Percentiles rank a stretch among this genome's conserved stretches.
Conservation (phyloP, 192 early-diverging fungal genomes). For the Backusella tarrabulga region DNA sequence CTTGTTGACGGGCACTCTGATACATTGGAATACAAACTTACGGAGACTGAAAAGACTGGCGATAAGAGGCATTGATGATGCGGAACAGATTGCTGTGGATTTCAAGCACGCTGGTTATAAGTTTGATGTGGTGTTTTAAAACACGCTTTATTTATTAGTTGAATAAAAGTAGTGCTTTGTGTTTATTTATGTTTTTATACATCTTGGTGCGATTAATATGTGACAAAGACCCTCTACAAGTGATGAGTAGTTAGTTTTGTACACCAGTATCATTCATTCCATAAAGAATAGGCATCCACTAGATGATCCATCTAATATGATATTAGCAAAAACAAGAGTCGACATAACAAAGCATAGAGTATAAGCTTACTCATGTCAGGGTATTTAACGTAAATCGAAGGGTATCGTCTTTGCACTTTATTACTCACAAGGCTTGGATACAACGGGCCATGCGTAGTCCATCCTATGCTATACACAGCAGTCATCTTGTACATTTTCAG, state of each 20-base stretch:
- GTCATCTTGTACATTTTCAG: neutral
- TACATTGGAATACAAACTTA: neutral
- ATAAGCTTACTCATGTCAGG: neutral
- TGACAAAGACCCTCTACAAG: too few species aligned
- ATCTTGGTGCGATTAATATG: too few species aligned
- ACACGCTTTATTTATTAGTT: too few species aligned
- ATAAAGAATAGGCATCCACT: neutral
- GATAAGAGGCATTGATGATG: neutral
- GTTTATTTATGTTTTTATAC: too few species aligned
- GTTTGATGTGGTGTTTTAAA: neutral
- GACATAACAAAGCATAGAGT: too few species aligned
- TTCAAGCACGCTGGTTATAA: neutral
- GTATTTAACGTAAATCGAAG: neutral
- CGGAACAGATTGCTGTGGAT: neutral
- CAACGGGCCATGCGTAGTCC: neutral
- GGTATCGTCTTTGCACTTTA: neutral
- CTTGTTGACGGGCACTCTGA: neutral
- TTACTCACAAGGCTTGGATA: neutral
- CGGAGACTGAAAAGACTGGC: neutral
- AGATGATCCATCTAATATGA: neutral
- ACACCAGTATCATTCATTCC: neutral
- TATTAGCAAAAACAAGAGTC: neutral
- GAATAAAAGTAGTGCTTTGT: too few species aligned
- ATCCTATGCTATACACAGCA: neutral
- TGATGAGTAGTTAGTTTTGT: too few species aligned